phyloP scores from a whole-genome alignment of 2,329 filamentous ascomycete species.

The Cytospora paraplurivora region DNA sequence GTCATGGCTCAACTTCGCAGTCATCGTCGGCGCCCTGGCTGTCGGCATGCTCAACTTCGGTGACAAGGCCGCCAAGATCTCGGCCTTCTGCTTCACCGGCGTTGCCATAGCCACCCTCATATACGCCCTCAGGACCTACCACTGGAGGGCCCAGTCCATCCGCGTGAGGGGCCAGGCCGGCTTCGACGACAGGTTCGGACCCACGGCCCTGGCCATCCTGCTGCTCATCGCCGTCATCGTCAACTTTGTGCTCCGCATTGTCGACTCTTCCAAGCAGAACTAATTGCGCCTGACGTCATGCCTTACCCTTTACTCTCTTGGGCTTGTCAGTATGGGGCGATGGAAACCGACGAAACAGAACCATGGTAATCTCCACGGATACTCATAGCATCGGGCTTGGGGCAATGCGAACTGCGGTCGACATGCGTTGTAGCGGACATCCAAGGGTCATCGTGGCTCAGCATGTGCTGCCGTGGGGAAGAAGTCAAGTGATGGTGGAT shows the following conservation, averaged over 20 bases:
- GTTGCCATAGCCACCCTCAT: slow-evolving; percentile 95
- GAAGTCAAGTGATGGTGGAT: background rate
- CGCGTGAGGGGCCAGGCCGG: slow-evolving; percentile 87
- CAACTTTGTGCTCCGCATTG: slow-evolving; percentile 86
- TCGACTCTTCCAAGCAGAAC: slow-evolving; percentile 44
- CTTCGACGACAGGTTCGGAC: slow-evolving; percentile 94
- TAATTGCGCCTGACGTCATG: background rate
- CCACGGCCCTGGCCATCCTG: slow-evolving; percentile 85
- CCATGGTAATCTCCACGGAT: background rate
- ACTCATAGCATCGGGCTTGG: background rate
- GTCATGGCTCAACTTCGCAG: slow-evolving; percentile 99
- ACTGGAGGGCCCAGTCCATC: slow-evolving; percentile 95
- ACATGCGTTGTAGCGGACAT: background rate
- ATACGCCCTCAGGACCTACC: slow-evolving; percentile 92
- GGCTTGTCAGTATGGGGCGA: too few species aligned
- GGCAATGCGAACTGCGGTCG: background rate
- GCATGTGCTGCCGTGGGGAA: background rate
- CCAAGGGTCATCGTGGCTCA: background rate
- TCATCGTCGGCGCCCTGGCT: slow-evolving; percentile 93
- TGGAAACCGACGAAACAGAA: background rate
- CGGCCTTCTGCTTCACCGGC: slow-evolving; percentile 87
- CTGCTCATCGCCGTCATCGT: slow-evolving; percentile 88
- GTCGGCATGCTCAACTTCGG: slow-evolving; percentile 98
- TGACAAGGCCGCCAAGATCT: slow-evolving; percentile 91
- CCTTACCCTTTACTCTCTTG: too few species aligned